phyloP scores from a whole-genome alignment of 1,284 basidiomycete genomes.

The Ganoderma multipileum region DNA sequence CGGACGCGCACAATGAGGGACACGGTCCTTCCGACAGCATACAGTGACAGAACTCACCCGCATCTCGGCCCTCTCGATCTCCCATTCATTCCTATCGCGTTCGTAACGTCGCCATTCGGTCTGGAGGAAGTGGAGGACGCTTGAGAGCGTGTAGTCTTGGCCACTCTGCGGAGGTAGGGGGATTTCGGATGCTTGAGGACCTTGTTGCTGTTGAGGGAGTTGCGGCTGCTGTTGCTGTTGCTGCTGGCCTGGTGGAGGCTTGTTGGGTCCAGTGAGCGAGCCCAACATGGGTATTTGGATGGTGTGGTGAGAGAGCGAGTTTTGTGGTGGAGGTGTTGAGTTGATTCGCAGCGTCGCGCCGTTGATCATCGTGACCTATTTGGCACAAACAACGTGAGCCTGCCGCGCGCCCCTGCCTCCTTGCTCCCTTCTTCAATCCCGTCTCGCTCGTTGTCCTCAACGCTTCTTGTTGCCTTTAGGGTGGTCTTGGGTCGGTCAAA shows the following conservation, averaged over 20 bases:
- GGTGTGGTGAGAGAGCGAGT: slow-evolving; percentile 39
- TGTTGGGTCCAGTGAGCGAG: slow-evolving; percentile 54
- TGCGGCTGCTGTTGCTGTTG: slow-evolving; percentile 42
- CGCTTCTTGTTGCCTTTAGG: slow-evolving; percentile 8
- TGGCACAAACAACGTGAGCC: slow-evolving; percentile 36
- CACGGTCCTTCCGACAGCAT: slow-evolving; percentile 35
- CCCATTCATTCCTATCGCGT: slow-evolving; percentile 99
- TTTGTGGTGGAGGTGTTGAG: slow-evolving; percentile 38
- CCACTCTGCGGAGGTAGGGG: slow-evolving; percentile 81
- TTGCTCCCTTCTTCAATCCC: slow-evolving; percentile 7
- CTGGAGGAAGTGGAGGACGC: slow-evolving; percentile 96
- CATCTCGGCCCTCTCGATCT: slow-evolving; percentile 99
- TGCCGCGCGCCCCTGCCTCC: slow-evolving; percentile 11
- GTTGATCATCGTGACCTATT: slow-evolving; percentile 39
- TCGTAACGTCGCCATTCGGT: slow-evolving; percentile 98
- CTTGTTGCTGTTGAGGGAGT: slow-evolving; percentile 59
- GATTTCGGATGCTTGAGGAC: slow-evolving; percentile 63
- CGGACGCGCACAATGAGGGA: slow-evolving; percentile 27
- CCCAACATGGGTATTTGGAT: slow-evolving; percentile 74
- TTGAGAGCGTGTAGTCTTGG: slow-evolving; percentile 92
- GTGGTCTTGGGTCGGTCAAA: not conserved
- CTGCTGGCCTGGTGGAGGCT: slow-evolving; percentile 48
- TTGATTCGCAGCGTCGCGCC: slow-evolving; percentile 37
- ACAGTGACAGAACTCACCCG: slow-evolving; percentile 61
- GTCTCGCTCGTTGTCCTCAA: slow-evolving; percentile 15